Base-by-base conservation (phyloP, 345 rosid species). In the Dovyalis caffra region DNA sequence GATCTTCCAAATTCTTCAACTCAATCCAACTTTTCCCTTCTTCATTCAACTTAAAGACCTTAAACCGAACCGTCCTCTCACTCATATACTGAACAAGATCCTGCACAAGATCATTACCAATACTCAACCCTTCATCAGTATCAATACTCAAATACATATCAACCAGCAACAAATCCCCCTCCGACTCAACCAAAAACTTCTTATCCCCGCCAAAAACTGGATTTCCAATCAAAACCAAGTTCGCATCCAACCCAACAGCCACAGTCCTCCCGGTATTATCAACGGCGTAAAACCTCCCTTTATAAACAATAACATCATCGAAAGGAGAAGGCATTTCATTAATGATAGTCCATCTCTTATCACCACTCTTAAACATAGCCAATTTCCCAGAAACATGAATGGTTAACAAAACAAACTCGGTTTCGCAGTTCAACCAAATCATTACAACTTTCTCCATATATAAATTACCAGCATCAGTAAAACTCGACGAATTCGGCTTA, bases 351-450 rank as follows among this genome's bases (percentile, higher is more conserved):
- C 98, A 95, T 1, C 64, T 82, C 66, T 87, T 80, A 33, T 87
- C 84, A 53, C 85, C 87, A 76, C 89, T 83, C 70, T 62, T 93
- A 76, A 82, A 90, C 73, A 93, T 81, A 11, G 97, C 98, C 78
- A 96, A 87, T 72, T 88, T 89, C 65, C 98, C 99, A 33, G 98
- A 90, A 35, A 91, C 86, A 82, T 93, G 99, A 66, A 93, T 90
- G 0, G 97, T 92, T 31, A 93, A 97, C 86, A 95, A 73, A 73
- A 85, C 81, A 45, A 90, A 95, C 31, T 63, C 86, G n/a, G 56
- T 76, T 2, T 64, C 72, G 28, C 35, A 21, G 74, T 79, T 85
- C 21, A 82, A 61, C 73, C 84, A 68, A 77, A 86, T 71, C 25
- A 90, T 81, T 26, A 85, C 95, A 25, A 90, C 91, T 74, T 92